phyloP scores from a whole-genome alignment of 345 rosid species.

The Eucalyptus paniculata region DNA sequence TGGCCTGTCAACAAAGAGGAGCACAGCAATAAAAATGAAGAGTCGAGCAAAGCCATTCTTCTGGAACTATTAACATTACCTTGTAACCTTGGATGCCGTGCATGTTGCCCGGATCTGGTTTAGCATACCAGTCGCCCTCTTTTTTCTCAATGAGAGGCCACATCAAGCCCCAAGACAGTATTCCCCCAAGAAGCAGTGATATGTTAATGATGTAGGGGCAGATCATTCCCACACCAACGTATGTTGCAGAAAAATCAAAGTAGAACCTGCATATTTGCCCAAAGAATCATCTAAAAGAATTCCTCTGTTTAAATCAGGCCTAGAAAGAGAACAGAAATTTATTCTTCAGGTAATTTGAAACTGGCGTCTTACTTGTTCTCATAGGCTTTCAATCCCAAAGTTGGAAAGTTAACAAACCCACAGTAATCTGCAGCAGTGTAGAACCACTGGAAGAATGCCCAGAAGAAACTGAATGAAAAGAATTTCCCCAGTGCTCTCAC shows the following conservation, averaged over 20 bases:
- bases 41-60: background rate
- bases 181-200: slow-evolving; percentile 58
- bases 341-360: background rate
- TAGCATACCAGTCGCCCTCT: slow-evolving; percentile 51
- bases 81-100: slow-evolving; percentile 70
- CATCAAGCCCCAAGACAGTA: slow-evolving; percentile 78
- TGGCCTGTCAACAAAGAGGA: background rate
- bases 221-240: slow-evolving; percentile 89
- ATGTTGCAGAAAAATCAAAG: slow-evolving; percentile 79
- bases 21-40: background rate
- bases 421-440: slow-evolving; percentile 49
- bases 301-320: too few relatives aligned
- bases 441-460: slow-evolving; percentile 95
- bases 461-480: slow-evolving; percentile 69
- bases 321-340: background rate
- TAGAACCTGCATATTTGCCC: slow-evolving; percentile 42
- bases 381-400: slow-evolving; percentile 61
- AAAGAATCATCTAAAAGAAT: background rate
- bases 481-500: slow-evolving; percentile 51
- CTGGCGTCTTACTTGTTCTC: slow-evolving; percentile 18
- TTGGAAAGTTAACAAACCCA: slow-evolving; percentile 61
- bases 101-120: slow-evolving; percentile 22
- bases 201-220: slow-evolving; percentile 64
- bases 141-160: slow-evolving; percentile 68
- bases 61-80: slow-evolving; percentile 5